Evolutionary conservation across 2,329 filamentous ascomycete species (phyloP).

Genomic region (Fusarium sp.): DNA sequence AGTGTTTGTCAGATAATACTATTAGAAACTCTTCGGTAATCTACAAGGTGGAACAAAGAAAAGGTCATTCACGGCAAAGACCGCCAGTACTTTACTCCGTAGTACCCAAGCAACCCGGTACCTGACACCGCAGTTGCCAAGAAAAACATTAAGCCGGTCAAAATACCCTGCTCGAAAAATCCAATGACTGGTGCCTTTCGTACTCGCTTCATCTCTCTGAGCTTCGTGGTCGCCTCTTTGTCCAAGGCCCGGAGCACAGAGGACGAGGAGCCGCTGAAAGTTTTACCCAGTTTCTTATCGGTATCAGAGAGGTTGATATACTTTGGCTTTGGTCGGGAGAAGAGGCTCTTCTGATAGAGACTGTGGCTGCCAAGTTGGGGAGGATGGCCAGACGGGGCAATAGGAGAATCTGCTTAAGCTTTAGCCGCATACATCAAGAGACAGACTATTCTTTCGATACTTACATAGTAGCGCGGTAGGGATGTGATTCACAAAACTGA

Average conservation of each 20-base stretch:
- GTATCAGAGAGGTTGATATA: conserved; percentile 7
- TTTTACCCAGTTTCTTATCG: not conserved
- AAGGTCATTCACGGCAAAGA: not conserved
- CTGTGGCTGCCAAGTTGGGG: not conserved
- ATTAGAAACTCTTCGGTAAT: too few relatives aligned
- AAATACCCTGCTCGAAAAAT: conserved; percentile 34
- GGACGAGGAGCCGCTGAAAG: not conserved
- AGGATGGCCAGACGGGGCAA: conserved; percentile 7
- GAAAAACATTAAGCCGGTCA: conserved; percentile 21
- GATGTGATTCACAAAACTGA: conserved; percentile 26
- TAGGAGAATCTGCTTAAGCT: conserved; percentile 4
- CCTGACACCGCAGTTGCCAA: conserved; percentile 23
- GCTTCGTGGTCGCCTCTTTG: conserved; percentile 7
- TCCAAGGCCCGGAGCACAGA: conserved; percentile 1
- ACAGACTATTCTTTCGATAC: not conserved
- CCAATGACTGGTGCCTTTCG: conserved; percentile 23
- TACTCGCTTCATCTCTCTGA: conserved; percentile 18
- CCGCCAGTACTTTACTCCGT: conserved; percentile 15
- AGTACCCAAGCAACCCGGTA: conserved; percentile 24
- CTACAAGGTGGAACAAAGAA: too few relatives aligned
- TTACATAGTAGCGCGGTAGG: conserved; percentile 20
- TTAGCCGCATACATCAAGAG: not conserved
- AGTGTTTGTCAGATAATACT: too few relatives aligned
- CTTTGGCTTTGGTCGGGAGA: conserved; percentile 22
- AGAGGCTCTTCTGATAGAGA: conserved; percentile 14